These are phyloP conservation scores for Globisporangium spinosum DNA, from an alignment of 352 stramenopile species.

Conservation along the genomic window DNA sequence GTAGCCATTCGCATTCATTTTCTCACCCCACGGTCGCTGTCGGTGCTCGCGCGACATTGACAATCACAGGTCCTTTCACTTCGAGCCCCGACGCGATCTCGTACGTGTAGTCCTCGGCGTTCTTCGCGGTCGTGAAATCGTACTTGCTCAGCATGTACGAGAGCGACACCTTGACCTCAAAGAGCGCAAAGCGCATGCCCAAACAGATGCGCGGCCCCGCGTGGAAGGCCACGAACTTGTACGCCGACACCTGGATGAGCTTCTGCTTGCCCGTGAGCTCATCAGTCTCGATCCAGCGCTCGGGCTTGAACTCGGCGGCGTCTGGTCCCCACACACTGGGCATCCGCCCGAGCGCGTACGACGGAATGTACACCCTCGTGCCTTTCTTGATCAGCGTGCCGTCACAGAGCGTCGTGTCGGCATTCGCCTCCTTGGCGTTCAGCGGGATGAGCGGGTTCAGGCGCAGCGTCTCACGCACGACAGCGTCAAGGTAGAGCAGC, in stretches of 20 bases:
- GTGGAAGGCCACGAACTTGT: constrained; percentile 39
- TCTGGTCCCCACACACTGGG: constrained; percentile 46
- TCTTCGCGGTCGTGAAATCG: constrained; percentile 35
- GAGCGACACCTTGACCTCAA: constrained; percentile 43
- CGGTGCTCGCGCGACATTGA: constrained; percentile 16
- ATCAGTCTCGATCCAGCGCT: constrained; percentile 55
- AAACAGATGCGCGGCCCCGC: constrained; percentile 44
- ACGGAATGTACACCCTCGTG: constrained; percentile 47
- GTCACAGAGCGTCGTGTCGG: constrained; percentile 54
- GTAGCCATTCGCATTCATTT: not conserved
- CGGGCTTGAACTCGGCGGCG: constrained; percentile 42
- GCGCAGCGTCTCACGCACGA: constrained; percentile 56
- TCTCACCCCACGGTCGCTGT: not conserved
- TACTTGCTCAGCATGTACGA: constrained; percentile 36
- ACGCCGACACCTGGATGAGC: constrained; percentile 8
- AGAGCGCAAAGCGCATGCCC: constrained; percentile 42
- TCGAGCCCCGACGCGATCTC: constrained; percentile 27
- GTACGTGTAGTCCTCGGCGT: constrained; percentile 42
- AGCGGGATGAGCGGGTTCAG: constrained; percentile 62
- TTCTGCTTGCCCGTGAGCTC: constrained; percentile 19
- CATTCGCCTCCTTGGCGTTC: constrained; percentile 47
- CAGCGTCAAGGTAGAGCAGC: constrained; percentile 57
- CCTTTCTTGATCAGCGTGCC: constrained; percentile 52
- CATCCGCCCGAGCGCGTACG: constrained; percentile 45
- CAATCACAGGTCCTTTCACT: constrained; percentile 32